Base-by-base conservation (phyloP, 768 basidiomycete species). In the Rhodotorula toruloides region DNA sequence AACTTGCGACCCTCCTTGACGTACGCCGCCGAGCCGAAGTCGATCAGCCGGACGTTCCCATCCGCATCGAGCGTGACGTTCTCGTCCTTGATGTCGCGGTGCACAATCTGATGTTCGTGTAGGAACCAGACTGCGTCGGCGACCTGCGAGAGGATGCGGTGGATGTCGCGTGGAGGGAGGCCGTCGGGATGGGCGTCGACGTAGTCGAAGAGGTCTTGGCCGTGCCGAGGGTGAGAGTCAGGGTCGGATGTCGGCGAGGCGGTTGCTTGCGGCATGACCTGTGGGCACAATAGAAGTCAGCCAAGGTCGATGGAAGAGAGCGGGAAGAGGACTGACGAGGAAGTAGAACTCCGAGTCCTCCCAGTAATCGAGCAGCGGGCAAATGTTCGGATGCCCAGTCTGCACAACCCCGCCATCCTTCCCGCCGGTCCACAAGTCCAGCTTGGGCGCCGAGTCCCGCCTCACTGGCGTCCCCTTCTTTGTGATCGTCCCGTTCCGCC, bases 71-170 rank as follows among this genome's bases (percentile, higher is more conserved):
- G 76, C 29, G 80, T 78, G 57, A 79, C 77, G 54, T 75, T 75
- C 68, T 99, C 94, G 74, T 99, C 94, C 79, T 99, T 99, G 77
- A 99, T 86, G 75, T 99, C 94, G 58, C 94, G 89, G 77, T 99
- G 94, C 16, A 98, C 94, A 64, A 99, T 96, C 59, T 91, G 91
- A 71, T 87, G 89, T 14, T 85, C 81, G 77, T 99, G 94, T 46
- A 99, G 80, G 80, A 97, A 99, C 63, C 80, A 75, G 56, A 76
- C 78, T 1, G 91, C 93, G 77, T 97, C 93, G 43, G 90, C 89
- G 44, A 99, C 87, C 78, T 99, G 94, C 40, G 91, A 89, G 7
- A 99, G 82, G 76, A 96, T 90, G 53, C 84, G 88, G 71, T 91
- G 83, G 63, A 91, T 82, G 60, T 85, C 83, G 69, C 80, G 79